Conservation (phyloP, 2,329 filamentous ascomycete species). For the Coniochaeta sp. region DNA sequence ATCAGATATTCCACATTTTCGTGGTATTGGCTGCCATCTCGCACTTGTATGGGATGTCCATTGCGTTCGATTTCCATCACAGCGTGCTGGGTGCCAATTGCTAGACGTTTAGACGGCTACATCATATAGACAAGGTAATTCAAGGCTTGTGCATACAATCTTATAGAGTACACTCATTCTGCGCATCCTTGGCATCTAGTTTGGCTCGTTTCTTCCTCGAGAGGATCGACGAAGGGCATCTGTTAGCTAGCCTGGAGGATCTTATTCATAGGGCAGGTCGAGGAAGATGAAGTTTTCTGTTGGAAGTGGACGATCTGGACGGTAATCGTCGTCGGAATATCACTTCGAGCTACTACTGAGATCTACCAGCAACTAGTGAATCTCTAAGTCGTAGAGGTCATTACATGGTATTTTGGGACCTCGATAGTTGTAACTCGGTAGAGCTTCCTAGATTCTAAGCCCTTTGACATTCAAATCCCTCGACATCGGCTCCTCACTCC, state of each 20-base stretch:
- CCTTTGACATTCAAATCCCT: neutral
- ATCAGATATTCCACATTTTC: slow-evolving; percentile 92
- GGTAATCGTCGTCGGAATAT: no score
- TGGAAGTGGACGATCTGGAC: neutral
- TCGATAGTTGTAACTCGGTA: no score
- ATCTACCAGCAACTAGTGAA: neutral
- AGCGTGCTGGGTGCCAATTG: slow-evolving; percentile 47
- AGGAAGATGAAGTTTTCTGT: no score
- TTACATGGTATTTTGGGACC: neutral
- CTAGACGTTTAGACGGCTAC: slow-evolving; percentile 9
- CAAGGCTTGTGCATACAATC: neutral
- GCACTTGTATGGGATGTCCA: slow-evolving; percentile 74
- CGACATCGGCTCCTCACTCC: slow-evolving; percentile 17
- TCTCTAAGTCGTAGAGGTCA: neutral
- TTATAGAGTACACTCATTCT: neutral
- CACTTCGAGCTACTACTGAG: neutral
- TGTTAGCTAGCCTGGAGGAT: no score
- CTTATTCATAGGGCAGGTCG: no score
- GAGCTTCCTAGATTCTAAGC: neutral
- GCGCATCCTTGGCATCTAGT: neutral
- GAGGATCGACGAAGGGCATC: no score
- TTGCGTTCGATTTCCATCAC: slow-evolving; percentile 83
- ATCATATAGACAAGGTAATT: neutral
- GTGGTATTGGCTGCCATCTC: slow-evolving; percentile 75
- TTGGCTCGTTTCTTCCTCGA: no score